Evolutionary conservation across 1,284 basidiomycete species (phyloP).

Genomic region (Tilletia indica): DNA sequence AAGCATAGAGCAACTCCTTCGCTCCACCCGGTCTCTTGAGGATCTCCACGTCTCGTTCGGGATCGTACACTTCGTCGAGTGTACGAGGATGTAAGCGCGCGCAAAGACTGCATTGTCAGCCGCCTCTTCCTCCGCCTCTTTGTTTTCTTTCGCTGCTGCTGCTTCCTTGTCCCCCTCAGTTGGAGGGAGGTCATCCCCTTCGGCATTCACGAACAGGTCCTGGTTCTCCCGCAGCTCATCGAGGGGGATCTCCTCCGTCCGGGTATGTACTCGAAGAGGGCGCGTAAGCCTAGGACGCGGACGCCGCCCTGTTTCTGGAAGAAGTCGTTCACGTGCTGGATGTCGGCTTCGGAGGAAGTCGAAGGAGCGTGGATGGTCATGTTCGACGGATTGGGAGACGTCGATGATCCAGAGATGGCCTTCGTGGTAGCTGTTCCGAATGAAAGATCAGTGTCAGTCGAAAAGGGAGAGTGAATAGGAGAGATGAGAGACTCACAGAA

Average conservation of each 20-base stretch:
- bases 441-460: too few relatives aligned
- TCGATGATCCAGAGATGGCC: constrained; percentile 89
- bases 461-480: constrained; percentile 6
- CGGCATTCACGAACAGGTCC: neutral
- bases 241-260: constrained; percentile 18
- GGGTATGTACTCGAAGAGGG: constrained; percentile 69
- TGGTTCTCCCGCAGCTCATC: neutral
- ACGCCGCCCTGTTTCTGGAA: constrained; percentile 74
- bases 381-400: constrained; percentile 96
- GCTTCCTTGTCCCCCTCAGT: neutral
- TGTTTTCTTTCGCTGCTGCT: neutral
- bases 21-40: constrained; percentile 24
- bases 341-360: constrained; percentile 89
- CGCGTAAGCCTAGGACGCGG: constrained; percentile 73
- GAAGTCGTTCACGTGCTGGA: constrained; percentile 90
- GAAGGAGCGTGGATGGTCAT: constrained; percentile 81
- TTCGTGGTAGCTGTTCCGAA: constrained; percentile 59
- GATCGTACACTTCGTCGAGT: constrained; percentile 51
- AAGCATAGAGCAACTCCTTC: constrained; percentile 32
- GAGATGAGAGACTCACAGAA: constrained; percentile 67
- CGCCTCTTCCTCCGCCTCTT: neutral
- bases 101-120: constrained; percentile 49
- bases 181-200: too few relatives aligned
- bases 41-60: constrained; percentile 46
- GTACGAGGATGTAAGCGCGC: constrained; percentile 48